phyloP scores from a whole-genome alignment of 169 alveolate genomes.

The Theileria orientalis region DNA sequence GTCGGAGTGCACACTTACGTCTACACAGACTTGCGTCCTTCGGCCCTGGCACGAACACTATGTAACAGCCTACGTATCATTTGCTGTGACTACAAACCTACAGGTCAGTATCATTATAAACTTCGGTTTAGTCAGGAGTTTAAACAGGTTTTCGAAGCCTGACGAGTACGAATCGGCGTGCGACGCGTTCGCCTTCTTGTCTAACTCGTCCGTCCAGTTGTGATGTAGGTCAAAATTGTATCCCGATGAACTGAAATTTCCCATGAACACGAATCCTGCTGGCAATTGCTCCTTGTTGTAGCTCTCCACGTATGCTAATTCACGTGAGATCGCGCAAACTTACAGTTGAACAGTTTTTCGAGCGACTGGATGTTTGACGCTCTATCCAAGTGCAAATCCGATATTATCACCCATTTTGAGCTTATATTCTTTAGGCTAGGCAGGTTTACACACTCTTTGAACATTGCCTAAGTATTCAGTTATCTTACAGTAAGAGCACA shows the following conservation, averaged over 20 bases:
- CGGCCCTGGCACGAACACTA: conserved; percentile 71
- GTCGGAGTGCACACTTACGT: conserved; percentile 32
- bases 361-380: conserved; percentile 9
- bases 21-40: conserved; percentile 72
- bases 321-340: neutral
- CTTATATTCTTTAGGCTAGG: conserved; percentile 18
- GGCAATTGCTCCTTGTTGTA: conserved; percentile 64
- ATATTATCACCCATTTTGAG: conserved; percentile 45
- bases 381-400: conserved; percentile 46
- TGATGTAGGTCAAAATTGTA: conserved; percentile 26
- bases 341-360: conserved; percentile 40
- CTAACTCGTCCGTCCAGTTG: conserved; percentile 18
- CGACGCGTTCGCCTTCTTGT: neutral
- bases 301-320: conserved; percentile 51
- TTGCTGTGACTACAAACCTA: neutral
- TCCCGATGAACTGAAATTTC: conserved; percentile 62
- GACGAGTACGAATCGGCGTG: conserved; percentile 10
- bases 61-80: conserved; percentile 44
- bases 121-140: conserved; percentile 32
- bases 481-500: too few species aligned
- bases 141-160: conserved; percentile 43
- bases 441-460: neutral
- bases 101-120: conserved; percentile 27
- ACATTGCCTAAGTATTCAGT: conserved; percentile 8
- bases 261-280: conserved; percentile 72